Evolutionary conservation across 257 asterid species (phyloP), one percentile per base, ranked within the genome.

Genomic region (Cinchona pubescens): DNA sequence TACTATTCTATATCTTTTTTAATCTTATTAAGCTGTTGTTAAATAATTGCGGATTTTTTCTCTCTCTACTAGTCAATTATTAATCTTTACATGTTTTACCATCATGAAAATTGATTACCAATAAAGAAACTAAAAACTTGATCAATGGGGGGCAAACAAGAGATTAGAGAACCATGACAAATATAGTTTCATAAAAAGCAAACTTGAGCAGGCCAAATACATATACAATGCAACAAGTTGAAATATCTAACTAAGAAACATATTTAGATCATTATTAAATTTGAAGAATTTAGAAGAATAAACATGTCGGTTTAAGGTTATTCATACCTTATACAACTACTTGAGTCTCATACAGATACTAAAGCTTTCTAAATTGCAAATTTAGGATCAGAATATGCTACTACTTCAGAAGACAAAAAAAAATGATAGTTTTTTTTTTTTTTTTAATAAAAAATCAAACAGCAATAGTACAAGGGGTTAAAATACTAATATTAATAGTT

Each of bases 1-100:
- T 81, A 82, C 45, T 81, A 85, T 68, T 84, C 85, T 82, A 81
- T 78, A 45, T 84, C 87, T 69, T 79, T 55, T 78, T 59, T n/a
- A 48, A 81, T 67, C 49, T 73, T 64, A 71, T 76, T 78, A 65
- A 84, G 83, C 82, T 81, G 81, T 62, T 75, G 73, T 74, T 84
- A 80, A 34, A 84, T 75, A 62, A 74, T 74, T 48, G 78, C 85
- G 45, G 83, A 78, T 69, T 78, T 35, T 76, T 69, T 81, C 59
- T 78, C 85, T 56, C 83, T 76, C 66, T 81, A 80, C 66, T 71
- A 56, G 85, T 80, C 66, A 83, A 42, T 67, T 83, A 77, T 73
- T 77, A 19, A 83, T 83, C 78, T 67, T 81, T 49, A 69, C 45
- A 56, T 81, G n/a, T 83, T 79, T 78, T 84, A 69, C 79, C 87